Evolutionary conservation across 2,329 filamentous ascomycete species (phyloP), one percentile per base, ranked within the genome.

Genomic region (Aphanoascus verrucosus): DNA sequence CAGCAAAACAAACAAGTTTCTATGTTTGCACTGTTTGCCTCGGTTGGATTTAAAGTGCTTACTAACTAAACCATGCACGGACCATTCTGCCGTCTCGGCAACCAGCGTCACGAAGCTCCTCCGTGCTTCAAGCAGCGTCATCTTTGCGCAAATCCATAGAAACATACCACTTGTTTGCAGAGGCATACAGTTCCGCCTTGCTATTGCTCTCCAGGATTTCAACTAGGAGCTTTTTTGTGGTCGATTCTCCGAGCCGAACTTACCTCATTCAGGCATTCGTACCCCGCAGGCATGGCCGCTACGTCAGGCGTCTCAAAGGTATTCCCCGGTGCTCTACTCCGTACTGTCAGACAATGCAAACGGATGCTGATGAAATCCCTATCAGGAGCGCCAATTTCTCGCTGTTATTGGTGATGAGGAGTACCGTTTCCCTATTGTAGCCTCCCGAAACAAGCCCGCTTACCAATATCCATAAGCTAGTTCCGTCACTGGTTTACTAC

Each of bases 381-480:
- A 28, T 28, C 56, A 89, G 74, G 89, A 97, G 73, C 82, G 93
- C 64, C 86, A 98, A 73, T 95, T 98, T 68, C 82, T 98, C 55
- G 93, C 93, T 59, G 91, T 98, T 47, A 98, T 98, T 67, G 93
- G 93, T 50, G 93, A 98, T 71, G 93, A 98, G 82, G 93, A 71
- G 70, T 72, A 65, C 61, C 56, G 53, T 20, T 41, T 20, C 32
- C 38, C 44, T 23, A 9, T 5, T 15, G 4, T 34, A 28, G 15
- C 41, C 23, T 38, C 14, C 37, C 23, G n/a, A 43, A 58, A 17
- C n/a, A 12, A 43, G 17, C 23, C 23, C 14, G n/a, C 44, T 44
- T 46, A 52, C 37, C 15, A 32, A 49, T 28, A 44, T 14, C 43
- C 63, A 28, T 28, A 28, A 28, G 7, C 23, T 28, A 98, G 93